A percentile compares a stretch with the other conserved stretches of the same genome.
phyloP scores from a whole-genome alignment of 495 filamentous ascomycete genomes.

The Aspergillus affinis region DNA sequence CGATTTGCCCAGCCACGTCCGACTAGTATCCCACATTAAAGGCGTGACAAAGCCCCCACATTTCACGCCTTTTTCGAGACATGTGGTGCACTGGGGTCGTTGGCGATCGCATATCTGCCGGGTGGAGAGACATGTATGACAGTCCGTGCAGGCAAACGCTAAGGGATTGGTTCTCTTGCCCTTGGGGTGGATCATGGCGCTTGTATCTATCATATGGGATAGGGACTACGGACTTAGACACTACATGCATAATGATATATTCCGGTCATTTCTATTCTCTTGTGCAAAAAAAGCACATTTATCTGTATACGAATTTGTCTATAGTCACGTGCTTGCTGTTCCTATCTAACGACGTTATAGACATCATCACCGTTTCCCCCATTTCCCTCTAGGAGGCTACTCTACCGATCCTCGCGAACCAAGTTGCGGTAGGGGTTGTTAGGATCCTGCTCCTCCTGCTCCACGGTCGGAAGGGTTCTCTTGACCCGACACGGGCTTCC shows the following conservation, averaged over 20 bases:
- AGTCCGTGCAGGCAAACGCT: slow-evolving; percentile 21
- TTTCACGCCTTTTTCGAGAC: slow-evolving; percentile 6
- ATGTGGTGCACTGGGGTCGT: slow-evolving; percentile 17
- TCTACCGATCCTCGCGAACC: slow-evolving; percentile 17
- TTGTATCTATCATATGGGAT: no score
- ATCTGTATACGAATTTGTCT: neutral
- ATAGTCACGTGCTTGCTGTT: neutral
- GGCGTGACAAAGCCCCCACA: slow-evolving; percentile 13
- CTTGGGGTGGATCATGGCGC: no score
- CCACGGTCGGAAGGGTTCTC: slow-evolving; percentile 38
- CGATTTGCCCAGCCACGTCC: slow-evolving; percentile 1
- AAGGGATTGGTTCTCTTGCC: slow-evolving; percentile 25
- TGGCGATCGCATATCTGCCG: slow-evolving; percentile 16
- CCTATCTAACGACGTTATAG: no score
- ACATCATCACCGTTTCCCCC: neutral
- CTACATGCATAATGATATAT: no score
- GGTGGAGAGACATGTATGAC: slow-evolving; percentile 19
- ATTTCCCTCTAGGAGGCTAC: neutral
- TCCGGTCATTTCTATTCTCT: no score
- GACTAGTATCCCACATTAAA: slow-evolving; percentile 4
- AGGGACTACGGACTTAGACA: no score
- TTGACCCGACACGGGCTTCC: slow-evolving; percentile 36
- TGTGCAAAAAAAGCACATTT: neutral
- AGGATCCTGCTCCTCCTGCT: slow-evolving; percentile 28
- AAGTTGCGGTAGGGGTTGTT: slow-evolving; percentile 23